Evolutionary conservation across 495 filamentous ascomycete species (phyloP).

Genomic region (Massariosphaeria phaeospora): DNA sequence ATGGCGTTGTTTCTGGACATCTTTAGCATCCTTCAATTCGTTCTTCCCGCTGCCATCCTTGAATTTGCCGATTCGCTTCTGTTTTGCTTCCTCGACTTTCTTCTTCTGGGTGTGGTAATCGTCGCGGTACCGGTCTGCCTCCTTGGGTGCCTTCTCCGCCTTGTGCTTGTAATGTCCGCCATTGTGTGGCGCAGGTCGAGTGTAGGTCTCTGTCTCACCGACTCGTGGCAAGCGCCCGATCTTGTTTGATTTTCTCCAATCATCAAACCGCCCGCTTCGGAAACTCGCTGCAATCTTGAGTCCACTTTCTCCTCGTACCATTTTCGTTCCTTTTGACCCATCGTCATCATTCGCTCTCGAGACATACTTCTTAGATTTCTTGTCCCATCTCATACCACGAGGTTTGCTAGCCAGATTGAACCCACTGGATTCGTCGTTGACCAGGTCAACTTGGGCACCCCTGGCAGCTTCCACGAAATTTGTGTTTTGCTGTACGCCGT

Average conservation of each 20-base stretch:
- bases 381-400: constrained; percentile 86
- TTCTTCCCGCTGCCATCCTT: constrained; percentile 61
- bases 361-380: constrained; percentile 94
- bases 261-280: constrained; percentile 87
- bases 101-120: constrained; percentile 90
- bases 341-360: constrained; percentile 86
- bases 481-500: constrained; percentile 65
- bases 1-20: constrained; percentile 76
- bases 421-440: constrained; percentile 66
- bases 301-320: constrained; percentile 85
- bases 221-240: constrained; percentile 70
- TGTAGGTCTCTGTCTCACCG: constrained; percentile 68
- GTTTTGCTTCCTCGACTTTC: constrained; percentile 77
- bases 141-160: constrained; percentile 79
- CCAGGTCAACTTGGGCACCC: constrained; percentile 80
- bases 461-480: constrained; percentile 82
- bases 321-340: constrained; percentile 75
- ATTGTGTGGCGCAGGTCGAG: constrained; percentile 30
- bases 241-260: constrained; percentile 80
- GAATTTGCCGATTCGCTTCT: constrained; percentile 71
- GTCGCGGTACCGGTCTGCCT: constrained; percentile 80
- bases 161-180: constrained; percentile 67
- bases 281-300: constrained; percentile 94
- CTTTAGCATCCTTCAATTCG: constrained; percentile 75
- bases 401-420: constrained; percentile 67